Evolutionary conservation across 345 rosid species (phyloP).

Genomic region (Aethionema arabicum): DNA sequence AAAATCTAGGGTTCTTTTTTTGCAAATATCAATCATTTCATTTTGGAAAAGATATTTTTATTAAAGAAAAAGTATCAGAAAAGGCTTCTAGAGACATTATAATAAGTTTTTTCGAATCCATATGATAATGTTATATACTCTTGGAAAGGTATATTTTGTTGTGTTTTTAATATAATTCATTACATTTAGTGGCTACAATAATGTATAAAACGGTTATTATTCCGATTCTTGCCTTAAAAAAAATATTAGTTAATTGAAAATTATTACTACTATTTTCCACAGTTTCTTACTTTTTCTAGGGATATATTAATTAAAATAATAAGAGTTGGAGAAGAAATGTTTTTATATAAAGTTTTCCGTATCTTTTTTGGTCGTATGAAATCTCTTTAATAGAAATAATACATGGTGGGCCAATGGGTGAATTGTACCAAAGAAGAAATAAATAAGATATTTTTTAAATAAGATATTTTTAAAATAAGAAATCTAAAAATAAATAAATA

Average conservation of each 20-base stretch:
- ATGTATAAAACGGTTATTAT: background rate
- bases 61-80: background rate
- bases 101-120: slow-evolving; percentile 5
- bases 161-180: too few species aligned
- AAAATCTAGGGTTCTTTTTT: slow-evolving; percentile 1
- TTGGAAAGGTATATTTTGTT: too few species aligned
- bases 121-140: background rate
- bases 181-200: too few species aligned
- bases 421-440: slow-evolving; percentile 28
- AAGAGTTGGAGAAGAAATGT: slow-evolving; percentile 3
- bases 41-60: slow-evolving; percentile 1
- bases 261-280: slow-evolving; percentile 10
- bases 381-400: background rate
- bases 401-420: slow-evolving; percentile 1
- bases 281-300: slow-evolving; percentile 1
- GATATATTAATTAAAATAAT: background rate
- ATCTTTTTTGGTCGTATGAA: background rate
- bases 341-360: background rate
- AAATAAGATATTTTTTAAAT: background rate
- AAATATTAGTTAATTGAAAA: background rate
- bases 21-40: slow-evolving; percentile 3
- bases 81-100: background rate
- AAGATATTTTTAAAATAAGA: slow-evolving; percentile 5
- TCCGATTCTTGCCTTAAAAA: slow-evolving; percentile 8
- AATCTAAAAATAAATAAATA: slow-evolving; percentile 10